Evolutionary conservation across 2,329 filamentous ascomycete genomes (phyloP), one percentile per base, ranked within the genome.

Genomic region (Nemania abortiva): DNA sequence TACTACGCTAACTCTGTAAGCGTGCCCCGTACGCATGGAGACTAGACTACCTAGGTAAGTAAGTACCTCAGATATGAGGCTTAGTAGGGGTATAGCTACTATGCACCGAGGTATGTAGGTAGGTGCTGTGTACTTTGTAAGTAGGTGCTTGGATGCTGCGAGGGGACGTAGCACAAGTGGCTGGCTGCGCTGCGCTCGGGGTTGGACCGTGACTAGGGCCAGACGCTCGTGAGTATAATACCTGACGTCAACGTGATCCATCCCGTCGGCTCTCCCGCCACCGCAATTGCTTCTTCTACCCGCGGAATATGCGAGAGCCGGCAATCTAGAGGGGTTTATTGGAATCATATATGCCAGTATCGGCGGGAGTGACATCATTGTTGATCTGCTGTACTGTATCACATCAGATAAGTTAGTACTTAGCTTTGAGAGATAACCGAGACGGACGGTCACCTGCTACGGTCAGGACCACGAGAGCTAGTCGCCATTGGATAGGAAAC

Each of bases 241-340:
- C 20, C 47, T 59, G 56, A 24, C 29, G 37, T 59, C 18, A 50
- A 34, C 22, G 29, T 59, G 56, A 49, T 49, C n/a, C 39, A 59
- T 49, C 27, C 27, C 31, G 53, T 29, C 24, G 13, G 13, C 29
- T 31, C 24, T 31, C 24, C n/a, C 50, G 24, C 50, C 24, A n/a
- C 18, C 6, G 15, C 24, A 42, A 18, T 50, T 50, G 47, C 47
- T 50, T 50, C 47, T 50, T 24, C 47, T 24, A 20, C 13, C 47
- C 24, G 47, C 47, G 9, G 47, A 50, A n/a, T 27, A 50, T 50
- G 47, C 20, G 20, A 50, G 11, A 18, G 27, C 22, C 47, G 11
- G 47, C 20, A 24, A 24, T 50, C 6, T 7, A 27, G 47, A 50
- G 45, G 45, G 45, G 13, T 50, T 11, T 2, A 11, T 50, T 24